These are phyloP conservation scores for Naganishia albida DNA, from an alignment of 1,284 basidiomycete genomes.

Conservation along the genomic window DNA sequence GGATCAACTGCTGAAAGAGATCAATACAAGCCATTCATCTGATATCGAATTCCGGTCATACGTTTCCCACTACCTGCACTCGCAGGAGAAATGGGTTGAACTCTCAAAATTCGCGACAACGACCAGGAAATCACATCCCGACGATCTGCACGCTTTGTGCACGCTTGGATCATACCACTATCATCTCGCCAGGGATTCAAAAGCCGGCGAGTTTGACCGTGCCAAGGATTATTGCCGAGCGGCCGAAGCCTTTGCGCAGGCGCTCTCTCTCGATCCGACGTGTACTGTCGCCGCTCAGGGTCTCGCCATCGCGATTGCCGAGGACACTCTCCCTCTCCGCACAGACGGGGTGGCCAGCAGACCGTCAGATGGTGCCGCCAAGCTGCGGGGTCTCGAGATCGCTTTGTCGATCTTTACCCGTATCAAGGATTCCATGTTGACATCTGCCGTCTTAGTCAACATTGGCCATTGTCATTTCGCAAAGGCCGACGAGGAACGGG, in stretches of 20 bases:
- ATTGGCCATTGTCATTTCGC: constrained; percentile 92
- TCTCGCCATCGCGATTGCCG: constrained; percentile 84
- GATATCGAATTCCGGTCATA: constrained; percentile 66
- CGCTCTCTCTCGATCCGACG: constrained; percentile 72
- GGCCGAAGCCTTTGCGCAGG: constrained; percentile 88
- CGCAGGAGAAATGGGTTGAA: constrained; percentile 46
- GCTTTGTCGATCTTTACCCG: constrained; percentile 84
- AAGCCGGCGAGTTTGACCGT: constrained; percentile 60
- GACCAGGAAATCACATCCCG: constrained; percentile 76
- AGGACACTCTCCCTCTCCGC: constrained; percentile 70
- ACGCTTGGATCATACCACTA: constrained; percentile 83
- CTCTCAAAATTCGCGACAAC: constrained; percentile 82
- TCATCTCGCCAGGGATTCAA: constrained; percentile 69
- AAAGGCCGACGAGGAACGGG: constrained; percentile 86
- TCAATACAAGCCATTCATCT: constrained; percentile 66
- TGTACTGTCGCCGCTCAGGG: constrained; percentile 92
- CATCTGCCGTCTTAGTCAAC: constrained; percentile 86
- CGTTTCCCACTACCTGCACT: constrained; percentile 29
- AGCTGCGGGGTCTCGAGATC: constrained; percentile 72
- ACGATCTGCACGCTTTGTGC: constrained; percentile 87
- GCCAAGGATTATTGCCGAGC: constrained; percentile 73
- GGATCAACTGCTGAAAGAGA: constrained; percentile 83
- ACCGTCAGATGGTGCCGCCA: constrained; percentile 46
- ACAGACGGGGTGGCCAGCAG: constrained; percentile 30
- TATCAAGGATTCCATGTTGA: constrained; percentile 78